Base-by-base conservation (phyloP, 768 basidiomycete species). In the Rhizopogon salebrosus region DNA sequence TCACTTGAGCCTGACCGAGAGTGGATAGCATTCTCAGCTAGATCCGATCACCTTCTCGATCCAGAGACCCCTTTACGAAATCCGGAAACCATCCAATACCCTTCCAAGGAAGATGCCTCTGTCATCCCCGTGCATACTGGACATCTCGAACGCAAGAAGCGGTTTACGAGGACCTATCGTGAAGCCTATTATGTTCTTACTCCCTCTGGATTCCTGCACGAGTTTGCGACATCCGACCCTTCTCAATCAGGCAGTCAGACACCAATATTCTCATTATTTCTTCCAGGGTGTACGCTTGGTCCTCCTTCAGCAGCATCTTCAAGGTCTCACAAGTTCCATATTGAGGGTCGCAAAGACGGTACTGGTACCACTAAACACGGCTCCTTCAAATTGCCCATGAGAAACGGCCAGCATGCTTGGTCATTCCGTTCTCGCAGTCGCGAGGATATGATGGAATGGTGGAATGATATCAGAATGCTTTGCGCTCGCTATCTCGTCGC, bases 361-460 rank as follows among this genome's bases (percentile, higher is more conserved):
- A 80, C 73, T 6, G 92, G 89, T 2, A 78, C 80, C 14, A 78
- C 76, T 1, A 82, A 83, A 59, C 70, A 75, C 0, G 84, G 85
- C n/a, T 75, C 77, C 63, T 84, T 61, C 63, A 79, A 55, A 62
- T 63, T 46, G 57, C 70, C 23, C 56, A 80, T 58, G 51, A 53
- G 54, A 29, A 65, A 59, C 23, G 66, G 76, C 22, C 73, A 81
- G 50, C 79, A 83, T 61, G 91, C 91, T 26, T 98, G 89, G 84
- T 89, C 85, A 45, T 98, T 99, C 78, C 80, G 93, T 34, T 81
- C 89, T 41, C 74, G 95, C 54, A 88, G 85, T 54, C 83, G 89
- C 58, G 95, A 98, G 57, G 95, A 98, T 60, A 93, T 98, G 92
- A 92, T 98, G 92, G 97, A 99, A 72, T 97, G 97, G 92, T 99